These are phyloP conservation scores for Inga leiocalycina DNA, from an alignment of 306 rosid species.

Conservation along the genomic window DNA sequence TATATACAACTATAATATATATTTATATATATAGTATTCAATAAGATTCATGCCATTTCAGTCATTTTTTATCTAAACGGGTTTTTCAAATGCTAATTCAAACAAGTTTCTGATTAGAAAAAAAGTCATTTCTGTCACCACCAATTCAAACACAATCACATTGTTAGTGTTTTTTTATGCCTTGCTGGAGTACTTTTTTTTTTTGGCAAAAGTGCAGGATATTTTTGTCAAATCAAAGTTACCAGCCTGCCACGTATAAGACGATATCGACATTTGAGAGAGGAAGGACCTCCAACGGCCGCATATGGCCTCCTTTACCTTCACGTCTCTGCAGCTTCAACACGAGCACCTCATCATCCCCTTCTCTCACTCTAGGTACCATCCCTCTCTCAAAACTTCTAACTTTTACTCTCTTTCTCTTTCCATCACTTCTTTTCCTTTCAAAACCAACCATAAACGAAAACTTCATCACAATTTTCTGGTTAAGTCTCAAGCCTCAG, in stretches of 20 bases:
- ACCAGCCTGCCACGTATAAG: not conserved
- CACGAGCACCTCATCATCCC: conserved; percentile 42
- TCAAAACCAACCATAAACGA: conserved; percentile 31
- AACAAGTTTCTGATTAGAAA: too few species aligned
- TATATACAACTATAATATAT: too few species aligned
- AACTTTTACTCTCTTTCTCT: conserved; percentile 29
- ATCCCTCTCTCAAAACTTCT: conserved; percentile 27
- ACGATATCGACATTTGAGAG: not conserved
- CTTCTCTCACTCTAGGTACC: conserved; percentile 46
- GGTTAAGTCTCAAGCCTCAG: conserved; percentile 31
- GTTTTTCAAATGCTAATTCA: too few species aligned
- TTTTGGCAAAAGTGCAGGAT: not conserved
- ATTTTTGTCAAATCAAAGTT: not conserved
- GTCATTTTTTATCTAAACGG: too few species aligned
- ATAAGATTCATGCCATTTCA: too few species aligned
- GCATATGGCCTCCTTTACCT: conserved; percentile 60
- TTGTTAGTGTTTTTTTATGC: too few species aligned
- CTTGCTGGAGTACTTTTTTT: too few species aligned
- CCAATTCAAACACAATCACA: too few species aligned
- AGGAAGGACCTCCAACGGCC: conserved; percentile 46
- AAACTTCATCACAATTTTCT: conserved; percentile 31
- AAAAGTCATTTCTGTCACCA: too few species aligned
- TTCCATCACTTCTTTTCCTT: conserved; percentile 41
- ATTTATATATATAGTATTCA: too few species aligned
- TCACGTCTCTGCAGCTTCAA: conserved; percentile 50